These are phyloP conservation scores for Neofusicoccum umdonicola DNA, from an alignment of 2,329 filamentous ascomycete genomes.

Conservation along the genomic window DNA sequence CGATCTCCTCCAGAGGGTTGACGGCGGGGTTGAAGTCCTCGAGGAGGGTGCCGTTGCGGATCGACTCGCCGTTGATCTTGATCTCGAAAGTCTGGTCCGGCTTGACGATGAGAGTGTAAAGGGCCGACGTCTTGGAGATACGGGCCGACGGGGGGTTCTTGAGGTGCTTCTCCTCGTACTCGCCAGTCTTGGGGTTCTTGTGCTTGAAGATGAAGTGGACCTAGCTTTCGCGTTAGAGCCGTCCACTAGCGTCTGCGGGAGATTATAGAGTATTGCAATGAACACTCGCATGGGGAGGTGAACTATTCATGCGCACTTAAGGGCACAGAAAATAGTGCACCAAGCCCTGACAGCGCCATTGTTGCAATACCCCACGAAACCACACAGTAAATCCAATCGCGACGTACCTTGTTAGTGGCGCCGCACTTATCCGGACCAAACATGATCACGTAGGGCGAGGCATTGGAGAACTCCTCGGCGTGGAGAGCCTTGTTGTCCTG, in stretches of 20 bases:
- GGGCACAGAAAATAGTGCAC: constrained; percentile 20
- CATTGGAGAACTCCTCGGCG: constrained; percentile 96
- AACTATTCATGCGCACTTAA: too few relatives aligned
- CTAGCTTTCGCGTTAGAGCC: constrained; percentile 31
- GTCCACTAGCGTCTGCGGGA: neutral
- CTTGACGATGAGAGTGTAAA: constrained; percentile 95
- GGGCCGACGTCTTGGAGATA: constrained; percentile 86
- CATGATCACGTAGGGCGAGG: constrained; percentile 98
- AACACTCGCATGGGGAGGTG: too few relatives aligned
- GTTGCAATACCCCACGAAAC: neutral
- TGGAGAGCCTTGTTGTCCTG: constrained; percentile 96
- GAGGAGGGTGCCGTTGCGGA: constrained; percentile 85
- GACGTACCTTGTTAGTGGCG: constrained; percentile 88
- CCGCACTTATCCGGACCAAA: constrained; percentile 99
- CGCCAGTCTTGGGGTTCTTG: constrained; percentile 99
- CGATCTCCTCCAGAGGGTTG: constrained; percentile 93
- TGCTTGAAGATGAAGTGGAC: constrained; percentile 98
- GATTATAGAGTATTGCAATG: too few relatives aligned
- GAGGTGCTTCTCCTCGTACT: constrained; percentile 99
- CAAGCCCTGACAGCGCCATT: neutral
- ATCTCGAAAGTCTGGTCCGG: constrained; percentile 95
- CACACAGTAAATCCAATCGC: neutral
- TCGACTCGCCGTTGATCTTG: constrained; percentile 82
- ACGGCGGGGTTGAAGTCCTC: constrained; percentile 93
- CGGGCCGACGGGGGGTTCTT: constrained; percentile 77